Evolutionary conservation across 257 asterid genomes (phyloP), one percentile per base, ranked within the genome.

Genomic region (Thymus quinquecostatus): DNA sequence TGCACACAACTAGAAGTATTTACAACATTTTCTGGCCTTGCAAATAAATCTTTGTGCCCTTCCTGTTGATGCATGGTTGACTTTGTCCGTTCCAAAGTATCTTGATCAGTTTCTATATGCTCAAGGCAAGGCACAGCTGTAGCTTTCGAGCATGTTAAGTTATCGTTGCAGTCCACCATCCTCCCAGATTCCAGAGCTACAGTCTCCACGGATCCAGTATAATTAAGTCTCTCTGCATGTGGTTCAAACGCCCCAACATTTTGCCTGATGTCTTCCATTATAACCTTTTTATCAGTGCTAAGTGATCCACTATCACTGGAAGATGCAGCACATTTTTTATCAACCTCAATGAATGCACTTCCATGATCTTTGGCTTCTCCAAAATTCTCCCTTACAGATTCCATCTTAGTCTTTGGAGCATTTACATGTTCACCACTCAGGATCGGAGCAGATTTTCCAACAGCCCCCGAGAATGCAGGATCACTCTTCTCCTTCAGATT

Each of bases 351-450:
- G 74, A 58, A 67, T 58, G 75, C 81, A 72, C 75, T 81, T 63
- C 74, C 70, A 72, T 70, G 82, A 68, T 73, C 88, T 65, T 75
- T 84, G 55, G 83, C 80, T 55, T 65, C 78, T 74, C 63, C 85
- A 77, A 68, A 71, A 71, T 74, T 79, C 73, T 68, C 86, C 68
- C 56, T 36, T 36, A 66, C 72, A 68, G 21, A 69, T 77, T 76
- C 86, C 75, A 40, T 71, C 63, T 66, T 80, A 53, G 66, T 65
- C 68, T 70, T 77, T 55, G 57, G 78, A 59, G 66, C 45, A 68
- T 72, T 60, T 40, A 70, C 63, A 79, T 50, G 36, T 47, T 51
- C 58, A 70, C 79, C 85, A 48, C 55, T 56, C 68, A 58, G 51
- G 69, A 54, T 47, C 10, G 82, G 73, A 72, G 83, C 72, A 72